phyloP scores from a whole-genome alignment of 495 filamentous ascomycete species.

The Trichoderma asperelloides region DNA sequence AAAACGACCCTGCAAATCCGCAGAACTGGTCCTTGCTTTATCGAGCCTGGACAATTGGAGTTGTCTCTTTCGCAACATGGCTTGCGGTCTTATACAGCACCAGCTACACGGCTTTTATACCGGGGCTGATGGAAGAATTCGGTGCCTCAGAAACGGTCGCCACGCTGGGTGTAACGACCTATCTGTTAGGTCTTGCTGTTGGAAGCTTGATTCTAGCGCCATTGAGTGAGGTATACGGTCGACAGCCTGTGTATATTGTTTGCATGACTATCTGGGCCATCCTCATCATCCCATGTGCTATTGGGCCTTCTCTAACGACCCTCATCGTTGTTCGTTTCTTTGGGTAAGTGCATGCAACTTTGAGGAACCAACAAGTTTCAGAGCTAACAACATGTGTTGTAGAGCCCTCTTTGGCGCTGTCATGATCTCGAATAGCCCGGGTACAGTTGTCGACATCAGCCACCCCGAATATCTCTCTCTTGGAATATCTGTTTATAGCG shows the following conservation, averaged over 20 bases:
- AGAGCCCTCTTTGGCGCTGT: constrained; percentile 68
- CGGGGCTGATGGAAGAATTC: constrained; percentile 61
- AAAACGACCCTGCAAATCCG: constrained; percentile 61
- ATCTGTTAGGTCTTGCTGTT: constrained; percentile 62
- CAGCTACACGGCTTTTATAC: constrained; percentile 63
- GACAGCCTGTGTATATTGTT: constrained; percentile 61
- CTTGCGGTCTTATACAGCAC: constrained; percentile 80
- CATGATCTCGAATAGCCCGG: constrained; percentile 73
- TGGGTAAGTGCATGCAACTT: constrained; percentile 35
- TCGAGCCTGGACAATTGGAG: constrained; percentile 50
- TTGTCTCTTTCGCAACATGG: constrained; percentile 65
- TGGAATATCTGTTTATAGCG: constrained; percentile 63
- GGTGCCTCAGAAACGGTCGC: constrained; percentile 43
- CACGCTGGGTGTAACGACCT: constrained; percentile 72
- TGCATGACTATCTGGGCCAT: constrained; percentile 54
- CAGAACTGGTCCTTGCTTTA: constrained; percentile 66
- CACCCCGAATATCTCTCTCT: constrained; percentile 60
- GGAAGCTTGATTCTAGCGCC: constrained; percentile 68
- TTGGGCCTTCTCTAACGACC: constrained; percentile 53
- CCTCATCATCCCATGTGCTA: constrained; percentile 61
- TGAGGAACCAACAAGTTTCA: background rate
- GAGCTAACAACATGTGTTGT: background rate
- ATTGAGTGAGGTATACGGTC: constrained; percentile 68
- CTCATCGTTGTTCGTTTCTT: constrained; percentile 67
- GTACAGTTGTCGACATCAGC: constrained; percentile 74